Base-by-base conservation (phyloP, 2,329 filamentous ascomycete species). In the Xylaria sp. region DNA sequence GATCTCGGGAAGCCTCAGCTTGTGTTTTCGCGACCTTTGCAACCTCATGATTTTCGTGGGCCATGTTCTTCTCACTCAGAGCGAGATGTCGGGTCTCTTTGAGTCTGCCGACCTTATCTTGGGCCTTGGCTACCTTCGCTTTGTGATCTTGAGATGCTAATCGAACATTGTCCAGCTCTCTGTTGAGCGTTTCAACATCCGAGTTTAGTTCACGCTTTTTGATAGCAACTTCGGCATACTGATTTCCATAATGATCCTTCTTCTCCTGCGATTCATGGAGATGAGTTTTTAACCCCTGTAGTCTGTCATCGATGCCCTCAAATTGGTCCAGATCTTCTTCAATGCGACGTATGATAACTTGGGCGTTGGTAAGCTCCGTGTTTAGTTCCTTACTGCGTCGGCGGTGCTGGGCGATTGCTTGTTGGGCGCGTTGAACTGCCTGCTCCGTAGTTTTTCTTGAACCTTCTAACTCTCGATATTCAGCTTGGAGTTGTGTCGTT, bases 251-350 rank as follows among this genome's bases (percentile, higher is more conserved):
- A 56, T 85, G 82, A 1, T 84, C 80, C 25, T 81, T 75, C 46
- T 81, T 76, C 13, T 80, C 78, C 69, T 84, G 78, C 2, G 78
- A 77, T 8, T 89, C 87, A 64, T 83, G 80, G 0, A 97, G 83
- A 56, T 88, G 82, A 18, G 82, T 79, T 63, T 86, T 86, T 1
- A 93, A 81, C 13, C 81, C 81, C 53, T 89, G 85, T 0, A 95
- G 81, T 60, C 85, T 85, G 57, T 87, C 90, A 75, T 93, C 93
- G 63, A 89, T 87, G 3, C 91, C 90, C 67, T 92, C 86, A 55
- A 88, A 87, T 30, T 82, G 84, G 69, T 93, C 89, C 45, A 97
- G 83, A 52, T 89, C 87, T 62, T 88, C 86, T 36, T 87, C 74
- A 55, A 86, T 74, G 67, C 78, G 70, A 62, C 84, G 81, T 8